Conservation (phyloP, 108 stramenopile genomes). For the Thalassiosira profunda region DNA sequence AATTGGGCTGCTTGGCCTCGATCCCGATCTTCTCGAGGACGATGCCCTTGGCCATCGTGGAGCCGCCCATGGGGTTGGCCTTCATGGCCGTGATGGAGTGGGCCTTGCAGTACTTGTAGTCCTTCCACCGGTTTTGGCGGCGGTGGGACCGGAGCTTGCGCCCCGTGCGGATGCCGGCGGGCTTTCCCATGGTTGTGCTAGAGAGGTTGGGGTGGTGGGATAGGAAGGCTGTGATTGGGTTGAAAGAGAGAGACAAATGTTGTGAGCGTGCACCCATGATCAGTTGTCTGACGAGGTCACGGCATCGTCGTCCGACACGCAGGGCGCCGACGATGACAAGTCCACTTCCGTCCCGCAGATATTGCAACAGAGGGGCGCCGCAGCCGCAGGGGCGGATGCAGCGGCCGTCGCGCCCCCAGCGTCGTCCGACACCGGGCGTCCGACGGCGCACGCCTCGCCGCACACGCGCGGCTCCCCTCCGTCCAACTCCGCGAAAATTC, state of each 20-base stretch:
- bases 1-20: conserved; percentile 99
- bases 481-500: not conserved
- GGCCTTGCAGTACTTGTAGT: conserved; percentile 97
- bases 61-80: conserved; percentile 99
- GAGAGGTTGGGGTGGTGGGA: not conserved
- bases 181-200: conserved; percentile 92
- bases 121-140: conserved; percentile 96
- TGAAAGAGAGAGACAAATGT: conserved; percentile 1
- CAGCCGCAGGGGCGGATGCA: not conserved
- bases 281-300: conserved; percentile 9
- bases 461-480: conserved; percentile 2
- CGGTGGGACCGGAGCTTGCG: conserved; percentile 99
- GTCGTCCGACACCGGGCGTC: not conserved
- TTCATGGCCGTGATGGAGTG: conserved; percentile 99
- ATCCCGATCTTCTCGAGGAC: conserved; percentile 99
- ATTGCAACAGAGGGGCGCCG: conserved; percentile 3
- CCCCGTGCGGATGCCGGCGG: conserved; percentile 97
- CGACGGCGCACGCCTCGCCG: conserved; percentile 14
- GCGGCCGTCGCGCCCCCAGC: not conserved
- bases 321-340: not conserved
- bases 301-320: not conserved
- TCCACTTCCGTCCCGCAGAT: conserved; percentile 13
- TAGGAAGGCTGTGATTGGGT: not conserved
- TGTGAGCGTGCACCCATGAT: conserved; percentile 3
- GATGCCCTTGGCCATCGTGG: conserved; percentile 99